A percentile compares a stretch with the other conserved stretches of the same genome.
phyloP scores from a whole-genome alignment of 176 grass and related monocot species.

The Musa itinerans region DNA sequence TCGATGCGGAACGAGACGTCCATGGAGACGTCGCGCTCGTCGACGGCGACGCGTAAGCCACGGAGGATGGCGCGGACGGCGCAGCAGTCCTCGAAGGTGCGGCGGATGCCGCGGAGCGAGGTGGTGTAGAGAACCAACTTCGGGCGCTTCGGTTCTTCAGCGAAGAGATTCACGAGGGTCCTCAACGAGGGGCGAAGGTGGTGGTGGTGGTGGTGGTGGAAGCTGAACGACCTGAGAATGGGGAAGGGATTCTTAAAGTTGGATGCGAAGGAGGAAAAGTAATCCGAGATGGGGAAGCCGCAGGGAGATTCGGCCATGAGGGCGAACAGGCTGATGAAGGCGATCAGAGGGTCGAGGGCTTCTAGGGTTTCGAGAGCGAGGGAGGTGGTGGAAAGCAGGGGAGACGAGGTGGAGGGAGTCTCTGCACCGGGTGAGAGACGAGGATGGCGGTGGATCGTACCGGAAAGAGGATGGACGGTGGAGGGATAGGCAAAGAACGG shows the following conservation, averaged over 20 bases:
- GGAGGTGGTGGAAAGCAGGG: not conserved
- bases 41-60: slow-evolving; percentile 71
- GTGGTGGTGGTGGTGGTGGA: slow-evolving; percentile 52
- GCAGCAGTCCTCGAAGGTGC: slow-evolving; percentile 74
- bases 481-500: not conserved
- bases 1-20: slow-evolving; percentile 66
- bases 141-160: slow-evolving; percentile 39
- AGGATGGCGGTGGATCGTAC: not conserved
- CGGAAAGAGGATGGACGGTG: not conserved
- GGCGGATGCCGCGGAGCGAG: slow-evolving; percentile 84
- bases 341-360: not conserved
- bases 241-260: slow-evolving; percentile 50
- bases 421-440: too few relatives aligned
- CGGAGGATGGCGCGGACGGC: slow-evolving; percentile 78
- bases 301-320: not conserved
- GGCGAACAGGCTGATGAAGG: not conserved
- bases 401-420: too few relatives aligned
- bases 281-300: not conserved
- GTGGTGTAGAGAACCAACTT: slow-evolving; percentile 84
- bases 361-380: not conserved
- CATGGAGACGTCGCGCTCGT: slow-evolving; percentile 92
- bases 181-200: slow-evolving; percentile 18
- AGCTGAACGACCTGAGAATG: slow-evolving; percentile 60
- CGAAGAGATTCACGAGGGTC: slow-evolving; percentile 25
- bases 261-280: not conserved